Evolutionary conservation across 1,284 basidiomycete genomes (phyloP).

Genomic region (Fistulinella cinereoalba): DNA sequence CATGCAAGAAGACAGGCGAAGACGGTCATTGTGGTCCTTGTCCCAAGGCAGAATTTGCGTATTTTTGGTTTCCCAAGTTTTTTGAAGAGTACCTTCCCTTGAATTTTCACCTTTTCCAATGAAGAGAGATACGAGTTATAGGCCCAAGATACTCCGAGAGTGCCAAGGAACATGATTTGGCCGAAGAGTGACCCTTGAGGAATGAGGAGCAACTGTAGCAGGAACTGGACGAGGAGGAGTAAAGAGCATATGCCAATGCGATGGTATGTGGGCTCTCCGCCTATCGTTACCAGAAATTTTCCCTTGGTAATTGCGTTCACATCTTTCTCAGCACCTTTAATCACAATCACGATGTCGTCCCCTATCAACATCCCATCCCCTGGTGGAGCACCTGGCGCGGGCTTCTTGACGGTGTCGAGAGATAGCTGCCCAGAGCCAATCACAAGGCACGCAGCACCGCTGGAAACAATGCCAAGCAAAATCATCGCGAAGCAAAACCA

Average conservation of each 20-base stretch:
- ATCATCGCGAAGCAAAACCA: constrained; percentile 33
- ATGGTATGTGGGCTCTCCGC: constrained; percentile 17
- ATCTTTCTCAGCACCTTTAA: constrained; percentile 29
- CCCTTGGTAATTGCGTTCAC: constrained; percentile 33
- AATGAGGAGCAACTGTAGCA: constrained; percentile 31
- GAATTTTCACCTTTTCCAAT: constrained; percentile 30
- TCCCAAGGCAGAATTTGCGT: constrained; percentile 29
- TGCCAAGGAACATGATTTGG: constrained; percentile 34
- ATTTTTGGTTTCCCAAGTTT: constrained; percentile 18
- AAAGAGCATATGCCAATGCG: constrained; percentile 28
- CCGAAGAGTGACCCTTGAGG: constrained; percentile 33
- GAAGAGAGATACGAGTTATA: constrained; percentile 33
- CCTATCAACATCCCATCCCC: constrained; percentile 28
- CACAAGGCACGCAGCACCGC: constrained; percentile 28
- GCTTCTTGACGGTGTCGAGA: constrained; percentile 26
- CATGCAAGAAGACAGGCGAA: constrained; percentile 31
- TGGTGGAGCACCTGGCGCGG: constrained; percentile 24
- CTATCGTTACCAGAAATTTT: constrained; percentile 26
- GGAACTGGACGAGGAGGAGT: constrained; percentile 29
- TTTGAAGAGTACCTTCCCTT: constrained; percentile 23
- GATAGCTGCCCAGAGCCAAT: constrained; percentile 31
- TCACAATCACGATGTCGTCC: constrained; percentile 22
- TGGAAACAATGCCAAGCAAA: constrained; percentile 30
- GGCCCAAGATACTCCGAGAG: constrained; percentile 29
- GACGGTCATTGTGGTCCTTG: constrained; percentile 29